A percentile compares a stretch with the other conserved stretches of the same genome.
phyloP scores from a whole-genome alignment of 129 eudicot species.

The Daucus carota region DH1_v3.0 NC_030385.2:25699501-25700000 shows the following conservation, averaged over 20 bases:
- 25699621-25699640: constrained; percentile 31
- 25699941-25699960: constrained; percentile 28
- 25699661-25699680: constrained; percentile 24
- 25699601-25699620: constrained; percentile 10
- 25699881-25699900: constrained; percentile 27
- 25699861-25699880: constrained; percentile 16
- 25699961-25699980: constrained; percentile 15
- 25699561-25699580: too few relatives aligned
- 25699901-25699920: constrained; percentile 20
- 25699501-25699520: too few relatives aligned
- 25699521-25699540: too few relatives aligned
- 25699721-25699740: too few relatives aligned
- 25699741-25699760: too few relatives aligned
- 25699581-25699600: constrained; percentile 4
- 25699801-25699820: too few relatives aligned
- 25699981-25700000: constrained; percentile 20
- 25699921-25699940: constrained; percentile 24
- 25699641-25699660: constrained; percentile 28
- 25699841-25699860: constrained; percentile 22
- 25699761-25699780: too few relatives aligned
- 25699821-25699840: too few relatives aligned
- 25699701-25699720: constrained; percentile 27
- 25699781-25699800: too few relatives aligned
- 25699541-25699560: too few relatives aligned
- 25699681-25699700: constrained; percentile 27